phyloP scores from a whole-genome alignment of 2,329 filamentous ascomycete species.

The Plenodomus tracheiphilus region DNA sequence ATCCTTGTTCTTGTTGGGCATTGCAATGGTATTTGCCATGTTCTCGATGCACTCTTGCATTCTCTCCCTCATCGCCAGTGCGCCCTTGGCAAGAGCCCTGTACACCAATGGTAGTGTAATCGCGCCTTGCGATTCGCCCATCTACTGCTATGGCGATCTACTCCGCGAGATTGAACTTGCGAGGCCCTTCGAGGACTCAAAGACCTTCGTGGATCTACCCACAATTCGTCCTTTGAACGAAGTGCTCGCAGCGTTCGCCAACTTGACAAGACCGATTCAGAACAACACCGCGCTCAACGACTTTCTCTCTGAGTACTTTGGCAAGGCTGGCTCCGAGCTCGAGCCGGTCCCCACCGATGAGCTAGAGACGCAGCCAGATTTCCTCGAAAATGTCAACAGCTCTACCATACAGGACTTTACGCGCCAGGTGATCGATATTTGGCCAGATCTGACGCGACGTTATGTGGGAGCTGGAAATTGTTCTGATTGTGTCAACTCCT shows the following conservation, averaged over 20 bases:
- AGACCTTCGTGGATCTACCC: conserved; percentile 69
- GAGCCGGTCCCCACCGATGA: conserved; percentile 56
- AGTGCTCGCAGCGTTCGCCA: conserved; percentile 63
- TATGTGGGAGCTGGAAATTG: conserved; percentile 57
- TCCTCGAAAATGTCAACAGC: conserved; percentile 61
- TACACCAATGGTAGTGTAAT: conserved; percentile 64
- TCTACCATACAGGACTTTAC: conserved; percentile 63
- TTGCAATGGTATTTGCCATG: conserved; percentile 7
- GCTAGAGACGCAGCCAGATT: conserved; percentile 60
- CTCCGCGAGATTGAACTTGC: conserved; percentile 66
- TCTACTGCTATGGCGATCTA: conserved; percentile 69
- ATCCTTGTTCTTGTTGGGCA: conserved; percentile 3
- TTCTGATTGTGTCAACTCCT: conserved; percentile 64
- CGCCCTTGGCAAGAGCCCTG: conserved; percentile 47
- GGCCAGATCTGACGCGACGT: conserved; percentile 67
- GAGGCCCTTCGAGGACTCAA: conserved; percentile 66
- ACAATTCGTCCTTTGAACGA: conserved; percentile 62
- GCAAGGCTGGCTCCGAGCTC: conserved; percentile 65
- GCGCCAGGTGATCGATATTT: conserved; percentile 67
- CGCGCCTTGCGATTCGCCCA: conserved; percentile 67
- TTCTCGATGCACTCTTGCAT: conserved; percentile 15
- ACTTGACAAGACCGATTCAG: conserved; percentile 61
- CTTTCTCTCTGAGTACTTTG: conserved; percentile 67
- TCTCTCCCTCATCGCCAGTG: conserved; percentile 17
- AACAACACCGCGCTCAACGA: conserved; percentile 66